Evolutionary conservation across 139 green algal genomes (phyloP), one percentile per base, ranked within the genome.

Genomic region (Raphidocelis subcapitata): DNA sequence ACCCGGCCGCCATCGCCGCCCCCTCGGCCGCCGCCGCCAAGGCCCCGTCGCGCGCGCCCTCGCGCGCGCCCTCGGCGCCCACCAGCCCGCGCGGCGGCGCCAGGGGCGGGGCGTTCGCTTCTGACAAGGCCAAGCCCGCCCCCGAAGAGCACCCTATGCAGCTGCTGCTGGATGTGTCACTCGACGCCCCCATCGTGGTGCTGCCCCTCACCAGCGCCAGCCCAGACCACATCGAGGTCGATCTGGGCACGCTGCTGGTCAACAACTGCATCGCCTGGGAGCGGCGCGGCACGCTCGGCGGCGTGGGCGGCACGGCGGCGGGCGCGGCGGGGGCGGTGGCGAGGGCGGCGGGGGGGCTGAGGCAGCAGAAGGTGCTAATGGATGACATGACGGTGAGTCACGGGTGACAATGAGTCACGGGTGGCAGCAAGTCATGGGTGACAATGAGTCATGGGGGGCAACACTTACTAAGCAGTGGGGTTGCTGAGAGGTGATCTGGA

Each of bases 121-220:
- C 37, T 20, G 41, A 46, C 60, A 62, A 28, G 29, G 21, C 28
- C 18, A 23, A 28, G 31, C 15, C 57, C n/a, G 35, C 66, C 46
- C 35, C 60, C 47, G 59, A 41, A 33, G 66, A 18, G 44, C 65
- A 69, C 44, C 51, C 75, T 12, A 72, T 90, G 37, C 65, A 90
- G 18, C 65, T 97, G 54, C 74, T 91, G 64, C 64, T 97, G 62
- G 87, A 96, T 62, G 81, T 98, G 20, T 44, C 79, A 0, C 77
- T 92, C 62, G 81, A 86, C 5, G 88, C 90, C 1, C 93, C 93
- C 5, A 69, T 94, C 68, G 92, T 98, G 54, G 74, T 75, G 20
- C 83, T 98, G 86, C 93, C 92, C 0, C 72, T 79, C 14, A 79
- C 56, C 66, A 88, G 72, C 62, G 44, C 35, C 60, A 80, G 69